Evolutionary conservation across 192 early-diverging fungal species (phyloP).

Genomic region (Mortierella claussenii): DNA sequence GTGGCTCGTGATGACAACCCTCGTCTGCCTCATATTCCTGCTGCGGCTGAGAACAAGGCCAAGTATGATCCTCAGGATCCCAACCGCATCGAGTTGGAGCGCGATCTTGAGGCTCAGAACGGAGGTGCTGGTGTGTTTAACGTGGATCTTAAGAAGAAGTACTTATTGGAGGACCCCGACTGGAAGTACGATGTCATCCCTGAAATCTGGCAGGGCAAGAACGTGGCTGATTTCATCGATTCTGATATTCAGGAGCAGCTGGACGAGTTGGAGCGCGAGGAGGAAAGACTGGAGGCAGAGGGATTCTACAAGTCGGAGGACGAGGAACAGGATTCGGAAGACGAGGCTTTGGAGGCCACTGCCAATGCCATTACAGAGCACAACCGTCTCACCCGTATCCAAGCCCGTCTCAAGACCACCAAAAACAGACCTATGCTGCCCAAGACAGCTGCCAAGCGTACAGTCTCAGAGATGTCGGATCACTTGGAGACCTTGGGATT

Average conservation of each 20-base stretch:
- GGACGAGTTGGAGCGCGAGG: conserved; percentile 95
- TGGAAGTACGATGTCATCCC: conserved; percentile 99
- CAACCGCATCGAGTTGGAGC: conserved; percentile 84
- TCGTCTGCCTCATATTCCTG: conserved; percentile 88
- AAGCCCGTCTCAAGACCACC: conserved; percentile 83
- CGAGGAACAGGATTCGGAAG: conserved; percentile 83
- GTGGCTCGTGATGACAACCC: conserved; percentile 83
- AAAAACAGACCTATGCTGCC: conserved; percentile 79
- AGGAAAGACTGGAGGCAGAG: conserved; percentile 93
- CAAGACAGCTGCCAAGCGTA: conserved; percentile 63
- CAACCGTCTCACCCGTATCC: conserved; percentile 83
- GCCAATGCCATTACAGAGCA: conserved; percentile 87
- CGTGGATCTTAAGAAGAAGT: conserved; percentile 94
- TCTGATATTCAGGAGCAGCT: conserved; percentile 96
- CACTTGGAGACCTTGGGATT: conserved; percentile 81
- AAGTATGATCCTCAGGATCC: conserved; percentile 87
- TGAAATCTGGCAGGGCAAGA: conserved; percentile 98
- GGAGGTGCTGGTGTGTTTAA: conserved; percentile 98
- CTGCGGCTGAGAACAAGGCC: conserved; percentile 69
- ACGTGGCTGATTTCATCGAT: conserved; percentile 98
- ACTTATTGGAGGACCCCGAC: conserved; percentile 82
- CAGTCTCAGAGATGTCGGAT: conserved; percentile 70
- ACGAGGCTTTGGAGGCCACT: conserved; percentile 77
- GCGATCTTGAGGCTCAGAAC: conserved; percentile 87
- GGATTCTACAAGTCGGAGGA: conserved; percentile 91